Conservation (phyloP, 371 early-diverging fungal genomes). For the Lichtheimia ornata region DNA sequence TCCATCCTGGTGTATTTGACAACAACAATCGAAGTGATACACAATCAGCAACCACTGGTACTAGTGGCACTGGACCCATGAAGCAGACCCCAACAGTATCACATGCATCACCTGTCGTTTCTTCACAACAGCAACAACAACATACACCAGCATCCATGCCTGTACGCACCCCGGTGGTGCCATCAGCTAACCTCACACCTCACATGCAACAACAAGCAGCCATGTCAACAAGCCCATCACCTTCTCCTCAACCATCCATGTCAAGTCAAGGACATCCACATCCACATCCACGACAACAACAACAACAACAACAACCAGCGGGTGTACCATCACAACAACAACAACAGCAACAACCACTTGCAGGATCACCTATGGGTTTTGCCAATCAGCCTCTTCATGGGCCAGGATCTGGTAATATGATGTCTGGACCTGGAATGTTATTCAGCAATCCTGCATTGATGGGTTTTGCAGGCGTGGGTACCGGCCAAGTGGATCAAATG, state of each 20-base stretch:
- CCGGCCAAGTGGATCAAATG: slow-evolving; percentile 14
- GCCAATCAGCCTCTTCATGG: not conserved
- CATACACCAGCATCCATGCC: slow-evolving; percentile 1
- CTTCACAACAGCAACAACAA: slow-evolving; percentile 3
- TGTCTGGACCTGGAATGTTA: slow-evolving; percentile 7
- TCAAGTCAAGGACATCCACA: slow-evolving; percentile 9
- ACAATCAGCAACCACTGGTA: not conserved
- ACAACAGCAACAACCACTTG: not conserved
- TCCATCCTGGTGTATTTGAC: slow-evolving; percentile 34
- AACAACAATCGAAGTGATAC: not conserved
- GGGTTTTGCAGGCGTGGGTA: slow-evolving; percentile 10
- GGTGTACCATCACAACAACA: not conserved
- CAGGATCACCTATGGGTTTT: slow-evolving; percentile 7
- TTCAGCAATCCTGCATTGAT: slow-evolving; percentile 15
- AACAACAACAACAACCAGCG: slow-evolving; percentile 1
- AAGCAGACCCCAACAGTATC: slow-evolving; percentile 6
- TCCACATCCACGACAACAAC: slow-evolving; percentile 1
- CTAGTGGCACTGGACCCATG: not conserved
- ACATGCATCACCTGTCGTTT: not conserved
- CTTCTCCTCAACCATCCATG: slow-evolving; percentile 8
- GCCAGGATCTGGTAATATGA: slow-evolving; percentile 8
- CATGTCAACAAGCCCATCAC: not conserved
- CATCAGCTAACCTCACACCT: not conserved
- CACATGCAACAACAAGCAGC: slow-evolving; percentile 6
- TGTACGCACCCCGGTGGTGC: not conserved